These are phyloP conservation scores for Phytophthora hibernalis DNA, from an alignment of 352 stramenopile species.

Conservation along the genomic window DNA sequence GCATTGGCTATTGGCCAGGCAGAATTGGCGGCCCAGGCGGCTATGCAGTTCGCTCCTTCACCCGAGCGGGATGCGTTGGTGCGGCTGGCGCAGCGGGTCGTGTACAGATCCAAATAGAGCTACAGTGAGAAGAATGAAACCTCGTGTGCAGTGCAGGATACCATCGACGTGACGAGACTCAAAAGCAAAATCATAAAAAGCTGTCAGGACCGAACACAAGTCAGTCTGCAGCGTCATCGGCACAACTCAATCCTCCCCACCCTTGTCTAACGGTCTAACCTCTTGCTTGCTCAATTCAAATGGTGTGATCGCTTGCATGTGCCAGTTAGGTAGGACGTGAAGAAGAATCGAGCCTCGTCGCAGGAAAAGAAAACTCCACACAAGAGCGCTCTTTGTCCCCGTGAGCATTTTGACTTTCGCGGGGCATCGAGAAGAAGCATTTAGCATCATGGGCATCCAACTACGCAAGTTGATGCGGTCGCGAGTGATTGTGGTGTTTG, in stretches of 20 bases:
- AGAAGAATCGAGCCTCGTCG: constrained; percentile 26
- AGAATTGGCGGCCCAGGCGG: constrained; percentile 94
- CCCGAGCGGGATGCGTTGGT: constrained; percentile 86
- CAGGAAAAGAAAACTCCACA: constrained; percentile 27
- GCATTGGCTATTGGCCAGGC: constrained; percentile 96
- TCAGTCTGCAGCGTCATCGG: background rate
- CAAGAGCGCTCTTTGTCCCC: background rate
- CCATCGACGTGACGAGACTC: constrained; percentile 14
- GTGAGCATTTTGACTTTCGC: constrained; percentile 18
- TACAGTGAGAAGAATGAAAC: constrained; percentile 14
- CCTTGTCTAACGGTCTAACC: constrained; percentile 7
- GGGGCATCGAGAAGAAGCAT: background rate
- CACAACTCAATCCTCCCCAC: background rate
- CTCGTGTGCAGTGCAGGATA: constrained; percentile 15
- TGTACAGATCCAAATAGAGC: constrained; percentile 90
- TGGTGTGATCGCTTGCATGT: constrained; percentile 18
- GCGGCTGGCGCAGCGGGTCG: constrained; percentile 86
- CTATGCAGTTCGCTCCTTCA: constrained; percentile 88
- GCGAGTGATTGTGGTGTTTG: constrained; percentile 79
- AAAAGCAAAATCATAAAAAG: constrained; percentile 36
- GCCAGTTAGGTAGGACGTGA: constrained; percentile 30
- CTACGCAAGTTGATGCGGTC: constrained; percentile 66
- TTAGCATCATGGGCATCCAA: constrained; percentile 52
- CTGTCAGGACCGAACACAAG: constrained; percentile 12
- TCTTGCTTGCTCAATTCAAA: background rate